Evolutionary conservation across 371 early-diverging fungal genomes (phyloP).

Genomic region (Rhizomucor miehei): DNA sequence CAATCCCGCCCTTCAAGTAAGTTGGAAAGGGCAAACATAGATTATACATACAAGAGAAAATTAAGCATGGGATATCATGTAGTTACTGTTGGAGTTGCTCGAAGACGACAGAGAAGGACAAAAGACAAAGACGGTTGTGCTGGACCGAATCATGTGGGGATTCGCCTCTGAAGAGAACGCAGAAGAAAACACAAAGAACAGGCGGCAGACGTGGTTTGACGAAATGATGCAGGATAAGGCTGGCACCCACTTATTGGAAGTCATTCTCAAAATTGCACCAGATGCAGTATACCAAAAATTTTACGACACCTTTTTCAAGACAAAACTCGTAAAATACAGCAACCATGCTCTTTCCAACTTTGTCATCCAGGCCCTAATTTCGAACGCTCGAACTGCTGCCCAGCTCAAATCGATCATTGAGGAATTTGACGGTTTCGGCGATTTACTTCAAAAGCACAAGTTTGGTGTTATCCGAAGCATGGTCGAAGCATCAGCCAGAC

Average conservation of each 20-base stretch:
- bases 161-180: slow-evolving; percentile 47
- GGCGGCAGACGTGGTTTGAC: slow-evolving; percentile 59
- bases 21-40: too few species aligned
- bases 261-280: slow-evolving; percentile 57
- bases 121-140: slow-evolving; percentile 48
- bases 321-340: slow-evolving; percentile 60
- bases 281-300: slow-evolving; percentile 61
- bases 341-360: slow-evolving; percentile 77
- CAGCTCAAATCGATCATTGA: slow-evolving; percentile 64
- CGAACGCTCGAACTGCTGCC: slow-evolving; percentile 51
- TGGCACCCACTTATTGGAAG: slow-evolving; percentile 69
- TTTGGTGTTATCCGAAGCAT: slow-evolving; percentile 65
- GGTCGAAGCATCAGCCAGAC: slow-evolving; percentile 62
- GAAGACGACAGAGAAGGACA: slow-evolving; percentile 46
- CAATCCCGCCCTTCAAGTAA: slow-evolving; percentile 74
- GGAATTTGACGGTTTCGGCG: slow-evolving; percentile 56
- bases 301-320: slow-evolving; percentile 65
- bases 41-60: too few species aligned
- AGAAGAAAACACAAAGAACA: slow-evolving; percentile 18
- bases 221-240: slow-evolving; percentile 59
- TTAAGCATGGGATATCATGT: not conserved
- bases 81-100: slow-evolving; percentile 56
- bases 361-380: slow-evolving; percentile 76
- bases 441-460: slow-evolving; percentile 53
- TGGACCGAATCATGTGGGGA: slow-evolving; percentile 66